Evolutionary conservation across 352 stramenopile species (phyloP), one percentile per base, ranked within the genome.

Genomic region (Phytophthora cactorum): DNA sequence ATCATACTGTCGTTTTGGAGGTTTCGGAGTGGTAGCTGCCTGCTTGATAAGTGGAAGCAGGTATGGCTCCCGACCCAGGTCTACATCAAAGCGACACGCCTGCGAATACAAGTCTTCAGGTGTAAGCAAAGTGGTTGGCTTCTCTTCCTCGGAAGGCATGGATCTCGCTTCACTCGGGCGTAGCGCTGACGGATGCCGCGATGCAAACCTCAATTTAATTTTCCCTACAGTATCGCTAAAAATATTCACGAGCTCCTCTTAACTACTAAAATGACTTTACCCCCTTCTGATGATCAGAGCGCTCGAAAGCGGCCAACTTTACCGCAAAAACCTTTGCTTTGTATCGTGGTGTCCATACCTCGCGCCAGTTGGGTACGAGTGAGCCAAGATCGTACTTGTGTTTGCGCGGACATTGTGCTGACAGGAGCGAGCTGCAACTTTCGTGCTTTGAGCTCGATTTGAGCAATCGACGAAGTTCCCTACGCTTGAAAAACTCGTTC

Each of bases 401-500:
- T 9, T 32, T 36, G 32, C 3, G 27, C 32, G 17, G 34, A 59
- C 27, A 46, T 12, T 22, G 22, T 22, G 22, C 22, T 22, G 22
- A 22, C 22, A 22, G 22, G 22, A 1, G 22, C 22, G 22, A 22
- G 22, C 22, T 22, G 22, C 22, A 22, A 22, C 22, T 22, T 22
- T 22, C 22, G 22, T 22, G 3, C 22, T 34, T 38, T 53, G 22
- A 59, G 34, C 12, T 17, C 11, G 15, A n/a, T 27, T 27, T 49
- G 4, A 11, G 43, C 15, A 32, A 54, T 34, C 47, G 29, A 12
- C 49, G 36, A 22, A 66, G 60, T 14, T 58, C 54, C 34, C 74
- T 66, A n/a, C 74, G 68, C 59, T 91, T 92, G 72, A 90, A 90
- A 43, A 91, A 91, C 53, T 91, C 84, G 62, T 91, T 92, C 2